Evolutionary conservation across 441 rosid species (phyloP), one percentile per base, ranked within the genome.

Genomic region (Rhodomyrtus psidioides): DNA sequence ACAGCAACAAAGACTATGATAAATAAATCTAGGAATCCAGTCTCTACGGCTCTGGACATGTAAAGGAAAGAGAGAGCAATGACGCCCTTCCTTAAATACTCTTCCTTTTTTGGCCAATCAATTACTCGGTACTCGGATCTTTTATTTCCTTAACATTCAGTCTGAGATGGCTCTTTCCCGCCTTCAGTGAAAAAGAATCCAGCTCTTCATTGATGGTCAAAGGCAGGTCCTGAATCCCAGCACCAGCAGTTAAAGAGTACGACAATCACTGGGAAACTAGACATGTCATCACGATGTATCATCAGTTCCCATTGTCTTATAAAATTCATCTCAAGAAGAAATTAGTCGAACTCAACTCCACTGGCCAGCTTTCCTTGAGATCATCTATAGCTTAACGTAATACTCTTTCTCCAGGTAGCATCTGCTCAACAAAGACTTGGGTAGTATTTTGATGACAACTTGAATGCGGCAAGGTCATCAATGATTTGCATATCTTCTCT

Each of bases 371-470:
- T 70, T 70, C 79, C 51, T 39, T 4, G 49, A 70, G 79, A 70
- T 70, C 79, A 70, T 70, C 79, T 39, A 39, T 70, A 21, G 79
- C 39, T 39, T 24, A 70, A 70, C 6, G 14, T 30, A 65, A 12
- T 21, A 39, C n/a, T 70, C 30, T 83, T 74, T 19, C 44, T 58
- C 82, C 59, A 81, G 57, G 26, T 60, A 34, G 54, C 58, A 65
- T 27, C 34, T 24, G 81, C 60, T 88, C 90, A 93, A 88, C 94
- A 93, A 74, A 93, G 91, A 92, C 94, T 91, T 15, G 98, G 93
- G 87, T 96, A 95, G 92, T 90, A 96, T 58, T 93, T 60, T 49
- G 92, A 90, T 82, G 95, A 92, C 82, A 82, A 70, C 94, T 95
- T 96, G 87, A 94, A 93, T 53, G 93, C 91, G 5, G 87, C 85